phyloP scores from a whole-genome alignment of 768 basidiomycete species.

The Lentinula edodes region DNA sequence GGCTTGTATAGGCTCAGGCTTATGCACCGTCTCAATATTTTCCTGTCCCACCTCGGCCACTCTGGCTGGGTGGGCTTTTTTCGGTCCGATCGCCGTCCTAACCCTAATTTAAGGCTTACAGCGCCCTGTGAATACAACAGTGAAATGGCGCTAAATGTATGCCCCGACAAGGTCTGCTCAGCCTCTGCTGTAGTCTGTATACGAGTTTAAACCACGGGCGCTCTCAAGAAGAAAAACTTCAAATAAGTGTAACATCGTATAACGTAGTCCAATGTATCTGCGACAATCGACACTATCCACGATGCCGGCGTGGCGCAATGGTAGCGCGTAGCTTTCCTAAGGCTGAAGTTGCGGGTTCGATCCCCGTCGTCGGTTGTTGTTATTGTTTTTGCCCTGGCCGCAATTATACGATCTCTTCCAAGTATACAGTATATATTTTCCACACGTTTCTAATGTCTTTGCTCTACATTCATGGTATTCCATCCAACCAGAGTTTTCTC shows the following conservation, averaged over 20 bases:
- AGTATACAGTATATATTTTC: not conserved
- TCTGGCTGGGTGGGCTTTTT: slow-evolving; percentile 9
- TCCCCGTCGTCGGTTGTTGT: not conserved
- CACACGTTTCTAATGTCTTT: too few relatives aligned
- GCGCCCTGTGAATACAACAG: too few relatives aligned
- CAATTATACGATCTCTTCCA: not conserved
- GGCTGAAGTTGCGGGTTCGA: slow-evolving; percentile 1
- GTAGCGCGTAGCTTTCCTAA: not conserved
- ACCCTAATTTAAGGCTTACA: slow-evolving; percentile 3
- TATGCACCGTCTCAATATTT: slow-evolving; percentile 9
- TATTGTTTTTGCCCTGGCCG: not conserved
- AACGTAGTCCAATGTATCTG: too few relatives aligned
- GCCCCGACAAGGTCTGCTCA: too few relatives aligned
- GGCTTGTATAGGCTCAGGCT: slow-evolving; percentile 8
- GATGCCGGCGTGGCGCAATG: not conserved
- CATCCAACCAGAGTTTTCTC: not conserved
- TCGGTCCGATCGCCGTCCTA: not conserved
- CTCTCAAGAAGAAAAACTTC: too few relatives aligned
- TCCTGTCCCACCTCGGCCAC: slow-evolving; percentile 6
- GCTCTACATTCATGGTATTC: not conserved
- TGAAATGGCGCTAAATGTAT: too few relatives aligned
- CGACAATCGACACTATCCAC: too few relatives aligned
- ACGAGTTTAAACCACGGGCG: too few relatives aligned
- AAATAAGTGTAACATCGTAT: too few relatives aligned
- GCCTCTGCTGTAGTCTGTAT: too few relatives aligned